These are phyloP conservation scores for Phycomyces nitens DNA, from an alignment of 192 early-diverging fungal species.

Conservation along the genomic window DNA sequence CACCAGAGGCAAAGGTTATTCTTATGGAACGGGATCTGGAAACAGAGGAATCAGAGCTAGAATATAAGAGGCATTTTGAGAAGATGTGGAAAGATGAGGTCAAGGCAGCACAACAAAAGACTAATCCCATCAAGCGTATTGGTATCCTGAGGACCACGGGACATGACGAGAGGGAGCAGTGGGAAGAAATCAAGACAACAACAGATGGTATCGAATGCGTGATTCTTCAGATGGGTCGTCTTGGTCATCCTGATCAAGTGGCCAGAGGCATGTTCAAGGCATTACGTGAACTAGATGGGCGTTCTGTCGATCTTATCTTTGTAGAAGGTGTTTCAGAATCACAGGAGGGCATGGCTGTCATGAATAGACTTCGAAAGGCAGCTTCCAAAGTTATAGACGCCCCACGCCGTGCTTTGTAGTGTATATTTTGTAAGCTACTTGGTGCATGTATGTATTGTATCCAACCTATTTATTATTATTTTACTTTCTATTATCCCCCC, in stretches of 20 bases:
- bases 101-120: not conserved
- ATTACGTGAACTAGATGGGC: conserved; percentile 73
- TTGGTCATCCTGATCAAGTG: conserved; percentile 53
- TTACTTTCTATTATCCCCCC: not conserved
- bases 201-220: conserved; percentile 6
- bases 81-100: conserved; percentile 3
- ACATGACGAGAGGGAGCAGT: conserved; percentile 1
- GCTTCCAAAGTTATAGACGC: conserved; percentile 57
- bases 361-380: conserved; percentile 94
- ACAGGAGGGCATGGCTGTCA: conserved; percentile 90
- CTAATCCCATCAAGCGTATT: conserved; percentile 4
- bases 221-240: conserved; percentile 34
- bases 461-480: conserved; percentile 1
- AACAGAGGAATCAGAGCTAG: not conserved
- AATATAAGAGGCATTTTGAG: conserved; percentile 30
- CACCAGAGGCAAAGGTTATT: conserved; percentile 83
- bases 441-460: not conserved
- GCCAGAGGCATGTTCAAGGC: conserved; percentile 79
- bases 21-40: conserved; percentile 50
- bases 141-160: conserved; percentile 29
- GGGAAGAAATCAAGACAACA: not conserved
- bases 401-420: not conserved
- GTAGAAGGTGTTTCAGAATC: conserved; percentile 89
- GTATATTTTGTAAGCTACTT: too few species aligned
- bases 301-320: conserved; percentile 68